These are phyloP conservation scores for Croton setiger DNA, from an alignment of 441 rosid species.

Conservation along the genomic window DNA sequence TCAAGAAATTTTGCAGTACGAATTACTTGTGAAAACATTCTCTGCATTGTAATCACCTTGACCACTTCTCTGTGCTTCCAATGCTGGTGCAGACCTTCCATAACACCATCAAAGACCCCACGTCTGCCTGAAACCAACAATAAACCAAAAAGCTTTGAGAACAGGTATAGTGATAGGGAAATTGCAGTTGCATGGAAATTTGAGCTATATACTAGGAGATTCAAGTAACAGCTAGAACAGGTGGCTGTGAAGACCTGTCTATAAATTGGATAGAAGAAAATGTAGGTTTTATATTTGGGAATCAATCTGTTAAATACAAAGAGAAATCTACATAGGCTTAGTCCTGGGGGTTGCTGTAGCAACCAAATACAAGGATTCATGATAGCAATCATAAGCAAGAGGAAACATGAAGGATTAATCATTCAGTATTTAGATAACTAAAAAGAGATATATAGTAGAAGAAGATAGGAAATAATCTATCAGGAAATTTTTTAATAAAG, in stretches of 20 bases:
- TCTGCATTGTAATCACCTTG: constrained; percentile 80
- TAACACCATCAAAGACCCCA: constrained; percentile 77
- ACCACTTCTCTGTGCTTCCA: constrained; percentile 90
- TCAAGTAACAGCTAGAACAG: too few species aligned
- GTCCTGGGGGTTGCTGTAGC: not conserved
- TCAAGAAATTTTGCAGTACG: constrained; percentile 62
- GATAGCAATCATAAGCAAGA: not conserved
- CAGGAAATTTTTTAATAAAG: not conserved
- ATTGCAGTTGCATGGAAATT: too few species aligned
- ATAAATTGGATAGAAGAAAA: too few species aligned
- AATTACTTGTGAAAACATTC: constrained; percentile 46
- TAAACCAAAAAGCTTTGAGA: constrained; percentile 5
- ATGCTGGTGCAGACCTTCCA: constrained; percentile 85
- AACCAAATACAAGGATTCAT: not conserved
- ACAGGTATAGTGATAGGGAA: not conserved
- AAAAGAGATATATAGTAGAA: not conserved
- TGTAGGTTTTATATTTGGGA: too few species aligned
- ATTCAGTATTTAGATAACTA: not conserved
- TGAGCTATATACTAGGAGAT: too few species aligned
- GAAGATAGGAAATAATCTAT: not conserved
- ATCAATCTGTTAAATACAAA: too few species aligned
- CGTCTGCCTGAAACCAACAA: constrained; percentile 58
- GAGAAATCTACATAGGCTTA: too few species aligned
- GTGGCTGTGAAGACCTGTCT: too few species aligned
- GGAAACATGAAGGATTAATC: not conserved